Conservation (phyloP, 495 filamentous ascomycete genomes). For the Hyphodiscus hymeniophilus region DNA sequence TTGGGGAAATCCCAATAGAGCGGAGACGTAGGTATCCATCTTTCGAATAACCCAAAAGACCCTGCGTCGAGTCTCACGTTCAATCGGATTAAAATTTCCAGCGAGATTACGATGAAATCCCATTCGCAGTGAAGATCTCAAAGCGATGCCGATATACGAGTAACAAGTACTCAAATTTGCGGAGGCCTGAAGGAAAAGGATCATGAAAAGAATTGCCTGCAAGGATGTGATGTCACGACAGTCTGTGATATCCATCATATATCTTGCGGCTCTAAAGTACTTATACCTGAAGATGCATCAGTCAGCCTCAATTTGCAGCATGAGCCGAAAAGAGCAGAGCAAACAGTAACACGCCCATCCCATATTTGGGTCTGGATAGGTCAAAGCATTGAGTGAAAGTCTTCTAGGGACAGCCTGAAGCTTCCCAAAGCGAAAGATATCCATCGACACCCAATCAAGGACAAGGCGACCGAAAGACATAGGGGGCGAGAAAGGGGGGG, state of each 20-base stretch:
- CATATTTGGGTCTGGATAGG: not conserved
- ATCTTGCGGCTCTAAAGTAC: constrained; percentile 72
- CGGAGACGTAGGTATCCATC: constrained; percentile 91
- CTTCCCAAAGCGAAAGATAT: no score
- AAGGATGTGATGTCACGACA: constrained; percentile 79
- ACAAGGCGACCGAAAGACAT: not conserved
- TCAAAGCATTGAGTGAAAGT: no score
- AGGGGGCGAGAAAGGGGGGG: not conserved
- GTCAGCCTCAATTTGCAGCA: not conserved
- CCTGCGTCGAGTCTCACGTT: constrained; percentile 73
- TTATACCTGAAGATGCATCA: constrained; percentile 49
- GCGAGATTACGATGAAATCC: constrained; percentile 76
- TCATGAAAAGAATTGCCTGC: constrained; percentile 86
- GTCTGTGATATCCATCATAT: constrained; percentile 79
- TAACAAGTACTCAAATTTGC: constrained; percentile 91
- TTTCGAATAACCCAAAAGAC: constrained; percentile 89
- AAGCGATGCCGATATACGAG: constrained; percentile 82
- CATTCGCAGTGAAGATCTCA: constrained; percentile 77
- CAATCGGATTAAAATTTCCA: constrained; percentile 71
- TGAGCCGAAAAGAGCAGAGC: not conserved
- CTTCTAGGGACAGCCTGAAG: no score
- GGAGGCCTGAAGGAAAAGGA: constrained; percentile 84
- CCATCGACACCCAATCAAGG: no score
- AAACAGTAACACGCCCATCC: not conserved
- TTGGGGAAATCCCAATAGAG: constrained; percentile 75